These are phyloP conservation scores for Limnanthes douglasii DNA, from an alignment of 345 rosid species.

Conservation along the genomic window DNA sequence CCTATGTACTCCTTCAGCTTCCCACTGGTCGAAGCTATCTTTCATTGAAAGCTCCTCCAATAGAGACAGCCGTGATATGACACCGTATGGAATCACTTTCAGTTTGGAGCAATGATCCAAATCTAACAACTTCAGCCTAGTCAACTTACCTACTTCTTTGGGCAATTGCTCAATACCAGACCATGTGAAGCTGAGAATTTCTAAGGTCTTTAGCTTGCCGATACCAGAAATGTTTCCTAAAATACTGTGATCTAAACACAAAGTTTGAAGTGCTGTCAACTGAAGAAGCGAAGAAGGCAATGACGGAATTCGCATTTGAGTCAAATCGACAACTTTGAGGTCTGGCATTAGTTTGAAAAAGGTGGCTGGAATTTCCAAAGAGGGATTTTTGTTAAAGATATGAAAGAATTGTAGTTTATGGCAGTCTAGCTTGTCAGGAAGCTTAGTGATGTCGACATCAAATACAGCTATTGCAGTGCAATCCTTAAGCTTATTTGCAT, in stretches of 20 bases:
- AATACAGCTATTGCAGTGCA: neutral
- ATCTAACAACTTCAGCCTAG: constrained; percentile 3
- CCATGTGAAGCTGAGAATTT: constrained; percentile 1
- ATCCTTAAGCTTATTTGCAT: neutral
- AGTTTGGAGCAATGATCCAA: constrained; percentile 1
- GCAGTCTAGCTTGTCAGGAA: neutral
- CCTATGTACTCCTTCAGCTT: neutral
- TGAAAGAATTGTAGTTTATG: constrained; percentile 6
- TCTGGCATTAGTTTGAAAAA: constrained; percentile 7
- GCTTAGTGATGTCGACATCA: neutral
- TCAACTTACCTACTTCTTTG: constrained; percentile 9
- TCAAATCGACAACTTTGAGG: constrained; percentile 10
- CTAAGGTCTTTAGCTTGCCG: constrained; percentile 7
- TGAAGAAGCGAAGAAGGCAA: constrained; percentile 4
- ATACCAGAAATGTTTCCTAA: neutral
- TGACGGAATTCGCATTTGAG: neutral
- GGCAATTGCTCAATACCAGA: constrained; percentile 12
- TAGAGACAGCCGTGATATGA: constrained; percentile 6
- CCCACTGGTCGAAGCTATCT: constrained; percentile 10
- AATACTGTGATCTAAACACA: constrained; percentile 5
- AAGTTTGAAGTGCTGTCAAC: constrained; percentile 4
- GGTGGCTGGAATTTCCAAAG: neutral
- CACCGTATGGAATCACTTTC: constrained; percentile 2
- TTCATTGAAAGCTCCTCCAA: constrained; percentile 16
- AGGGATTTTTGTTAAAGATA: accelerated